Base-by-base conservation (phyloP, 2,329 filamentous ascomycete genomes). In the Fusarium longipes region DNA sequence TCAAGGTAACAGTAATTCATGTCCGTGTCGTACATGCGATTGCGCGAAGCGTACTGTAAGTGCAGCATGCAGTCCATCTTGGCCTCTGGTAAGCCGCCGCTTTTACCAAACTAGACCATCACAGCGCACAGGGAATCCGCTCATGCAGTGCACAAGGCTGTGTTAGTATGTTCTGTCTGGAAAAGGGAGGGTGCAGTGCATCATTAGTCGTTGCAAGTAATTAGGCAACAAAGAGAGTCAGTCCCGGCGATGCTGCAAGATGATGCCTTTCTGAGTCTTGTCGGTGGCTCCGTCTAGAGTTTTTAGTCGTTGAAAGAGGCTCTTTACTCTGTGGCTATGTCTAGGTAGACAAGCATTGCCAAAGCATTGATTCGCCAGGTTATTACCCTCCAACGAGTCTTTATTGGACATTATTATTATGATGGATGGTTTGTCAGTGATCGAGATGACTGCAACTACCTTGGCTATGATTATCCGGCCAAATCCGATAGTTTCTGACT, bases 121-220 rank as follows among this genome's bases (percentile, higher is more conserved):
- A 57, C 27, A 38, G 52, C n/a, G 36, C 20, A 33, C 38, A 36
- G 14, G 35, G 33, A 58, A 35, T 49, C 36, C 35, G 32, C 53
- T 33, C 35, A 45, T 65, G 65, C 60, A 43, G 38, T 44, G 38
- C 35, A 51, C 35, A 57, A 51, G 56, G 51, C 55, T 66, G 45
- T 68, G 65, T 36, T 25, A 56, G 40, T 40, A 49, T 38, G 8
- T 20, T 35, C 18, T 38, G 18, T 29, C 33, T 40, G 32, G 35
- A 27, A 55, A 20, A 39, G 43, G 56, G 61, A 66, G 65, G 61
- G 36, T 63, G 45, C 35, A 51, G 32, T 67, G 51, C 63, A 66
- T 57, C n/a, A 43, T 32, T 15, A 48, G 44, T 42, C 20, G 43
- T 35, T 52, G 52, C 33, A 45, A 39, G 11, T 32, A 30, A 43